These are phyloP conservation scores for Aspergillus sclerotioniger DNA, from an alignment of 495 filamentous ascomycete species.

Conservation along the genomic window DNA sequence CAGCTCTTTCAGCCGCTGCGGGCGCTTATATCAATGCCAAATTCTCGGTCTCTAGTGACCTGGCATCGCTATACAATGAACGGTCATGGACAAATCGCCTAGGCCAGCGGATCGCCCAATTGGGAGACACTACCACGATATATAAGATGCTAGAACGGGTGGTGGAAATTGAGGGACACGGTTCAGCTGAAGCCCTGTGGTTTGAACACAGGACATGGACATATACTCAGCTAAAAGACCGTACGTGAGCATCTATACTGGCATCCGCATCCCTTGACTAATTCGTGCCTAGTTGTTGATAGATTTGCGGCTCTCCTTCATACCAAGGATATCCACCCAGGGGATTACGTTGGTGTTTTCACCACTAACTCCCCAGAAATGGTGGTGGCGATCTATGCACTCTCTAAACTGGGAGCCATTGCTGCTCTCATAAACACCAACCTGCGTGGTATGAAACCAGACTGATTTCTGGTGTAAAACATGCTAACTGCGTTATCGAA, in stretches of 20 bases:
- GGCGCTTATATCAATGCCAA: conserved; percentile 53
- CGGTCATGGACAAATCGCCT: conserved; percentile 34
- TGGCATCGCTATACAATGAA: conserved; percentile 34
- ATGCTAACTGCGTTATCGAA: neutral
- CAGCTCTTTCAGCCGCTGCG: conserved; percentile 39
- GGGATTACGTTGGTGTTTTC: conserved; percentile 47
- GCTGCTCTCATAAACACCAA: conserved; percentile 95
- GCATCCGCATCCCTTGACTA: neutral
- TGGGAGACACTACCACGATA: conserved; percentile 44
- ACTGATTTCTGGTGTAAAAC: neutral
- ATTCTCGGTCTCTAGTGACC: conserved; percentile 42
- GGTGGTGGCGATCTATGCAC: conserved; percentile 72
- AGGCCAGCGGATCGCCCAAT: conserved; percentile 33
- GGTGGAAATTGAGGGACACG: conserved; percentile 38
- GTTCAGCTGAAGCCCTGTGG: conserved; percentile 43
- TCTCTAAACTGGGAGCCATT: conserved; percentile 80
- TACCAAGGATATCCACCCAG: conserved; percentile 31
- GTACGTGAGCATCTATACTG: conserved; percentile 26
- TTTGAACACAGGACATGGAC: conserved; percentile 53
- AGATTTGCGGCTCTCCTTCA: conserved; percentile 44
- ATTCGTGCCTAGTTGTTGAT: conserved; percentile 37
- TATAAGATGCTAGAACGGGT: conserved; percentile 46
- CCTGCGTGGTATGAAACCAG: conserved; percentile 55
- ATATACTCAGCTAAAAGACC: conserved; percentile 46
- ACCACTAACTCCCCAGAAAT: conserved; percentile 76